Conservation (phyloP, 129 eudicot species). For the Lactuca sativa region DNA sequence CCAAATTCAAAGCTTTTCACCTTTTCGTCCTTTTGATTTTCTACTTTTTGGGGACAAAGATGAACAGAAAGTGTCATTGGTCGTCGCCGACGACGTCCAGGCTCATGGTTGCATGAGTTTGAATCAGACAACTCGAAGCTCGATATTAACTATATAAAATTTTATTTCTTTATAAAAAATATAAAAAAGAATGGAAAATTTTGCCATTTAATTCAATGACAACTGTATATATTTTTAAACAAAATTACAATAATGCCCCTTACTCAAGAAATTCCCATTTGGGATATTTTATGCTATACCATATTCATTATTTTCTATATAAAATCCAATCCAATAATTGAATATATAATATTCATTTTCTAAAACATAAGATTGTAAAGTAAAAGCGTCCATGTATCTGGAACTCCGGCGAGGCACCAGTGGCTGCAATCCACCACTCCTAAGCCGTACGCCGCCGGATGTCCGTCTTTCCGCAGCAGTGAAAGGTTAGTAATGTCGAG, state of each 20-base stretch:
- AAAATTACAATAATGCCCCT: slow-evolving; percentile 28
- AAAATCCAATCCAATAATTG: slow-evolving; percentile 33
- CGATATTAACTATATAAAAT: background rate
- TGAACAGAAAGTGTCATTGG: background rate
- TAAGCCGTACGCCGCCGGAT: slow-evolving; percentile 73
- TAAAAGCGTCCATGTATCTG: slow-evolving; percentile 84
- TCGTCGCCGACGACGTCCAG: background rate
- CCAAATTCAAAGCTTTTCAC: slow-evolving; percentile 14
- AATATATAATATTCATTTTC: background rate
- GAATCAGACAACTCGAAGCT: background rate
- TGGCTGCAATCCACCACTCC: slow-evolving; percentile 83
- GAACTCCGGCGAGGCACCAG: slow-evolving; percentile 93
- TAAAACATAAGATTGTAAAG: slow-evolving; percentile 61
- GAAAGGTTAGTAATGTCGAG: slow-evolving; percentile 77
- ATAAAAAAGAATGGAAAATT: slow-evolving; percentile 17
- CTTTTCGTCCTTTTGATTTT: background rate
- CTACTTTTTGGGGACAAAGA: slow-evolving; percentile 20
- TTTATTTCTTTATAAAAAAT: slow-evolving; percentile 21
- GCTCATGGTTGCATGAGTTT: background rate
- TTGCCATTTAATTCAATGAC: slow-evolving; percentile 31
- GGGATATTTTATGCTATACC: slow-evolving; percentile 21
- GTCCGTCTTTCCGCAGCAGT: slow-evolving; percentile 73
- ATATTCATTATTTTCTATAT: slow-evolving; percentile 19
- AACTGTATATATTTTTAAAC: background rate
- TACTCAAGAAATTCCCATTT: background rate